Evolutionary conservation across 371 early-diverging fungal genomes (phyloP), one percentile per base, ranked within the genome.

Genomic region (Apophysomyces variabilis): DNA sequence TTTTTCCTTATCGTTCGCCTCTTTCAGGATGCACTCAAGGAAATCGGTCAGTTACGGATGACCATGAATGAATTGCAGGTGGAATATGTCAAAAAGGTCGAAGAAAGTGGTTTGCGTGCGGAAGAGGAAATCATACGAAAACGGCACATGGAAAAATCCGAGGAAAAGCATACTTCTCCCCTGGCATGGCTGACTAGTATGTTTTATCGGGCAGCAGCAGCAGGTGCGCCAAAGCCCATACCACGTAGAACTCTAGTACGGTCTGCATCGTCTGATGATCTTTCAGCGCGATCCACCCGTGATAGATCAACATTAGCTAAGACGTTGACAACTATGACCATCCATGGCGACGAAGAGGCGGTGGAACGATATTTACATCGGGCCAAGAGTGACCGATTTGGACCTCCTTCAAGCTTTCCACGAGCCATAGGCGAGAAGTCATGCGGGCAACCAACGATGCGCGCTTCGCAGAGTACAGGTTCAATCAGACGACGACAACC

Each of bases 61-160:
- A 89, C 86, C 4, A 75, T 90, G 77, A 92, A 92, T 67, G 91
- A 91, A 59, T 71, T 90, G 26, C 87, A 89, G 58, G 75, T 89
- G 32, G 87, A 87, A 37, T 89, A 90, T 70, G 89, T 86, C 38
- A 89, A 86, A 21, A 89, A 89, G 38, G 85, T 92, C 13, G 82
- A 84, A 37, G 80, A 86, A 60, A 85, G 73, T 45, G 83, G 80
- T 7, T 70, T 73, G 16, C 76, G 73, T 37, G 77, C 83, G 1
- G 87, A 86, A 39, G 74, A 83, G 69, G 88, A 85, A 50, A 69
- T 87, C 26, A 41, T 74, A 43, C 73, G 73, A 11, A 82, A 75
- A 26, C 60, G 70, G 0, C 54, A 26, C 9, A 16, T 18, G 21
- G 54, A 65, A 71, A 12, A 66, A 58, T 26, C 12, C 63, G 39